Evolutionary conservation across 129 eudicot genomes (phyloP).

Genomic region (Pseudognaphalium luteoalbum): DNA sequence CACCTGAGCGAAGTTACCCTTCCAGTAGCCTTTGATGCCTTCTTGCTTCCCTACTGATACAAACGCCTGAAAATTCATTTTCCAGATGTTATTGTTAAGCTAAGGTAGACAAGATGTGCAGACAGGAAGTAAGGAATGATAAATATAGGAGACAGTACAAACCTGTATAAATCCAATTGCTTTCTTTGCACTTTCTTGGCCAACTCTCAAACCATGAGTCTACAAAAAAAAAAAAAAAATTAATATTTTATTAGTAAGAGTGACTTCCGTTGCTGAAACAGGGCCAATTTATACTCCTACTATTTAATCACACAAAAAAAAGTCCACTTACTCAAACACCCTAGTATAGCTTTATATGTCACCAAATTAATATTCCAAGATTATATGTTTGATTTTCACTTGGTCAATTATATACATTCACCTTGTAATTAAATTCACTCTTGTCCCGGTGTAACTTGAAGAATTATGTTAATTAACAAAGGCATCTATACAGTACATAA

Average conservation of each 20-base stretch:
- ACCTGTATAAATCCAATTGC: conserved; percentile 86
- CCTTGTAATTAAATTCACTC: background rate
- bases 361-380: background rate
- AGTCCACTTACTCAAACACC: background rate
- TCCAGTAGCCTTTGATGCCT: conserved; percentile 94
- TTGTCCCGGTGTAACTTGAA: background rate
- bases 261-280: no score
- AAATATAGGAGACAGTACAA: background rate
- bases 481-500: background rate
- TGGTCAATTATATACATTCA: background rate
- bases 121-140: background rate
- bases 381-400: background rate
- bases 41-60: conserved; percentile 73
- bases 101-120: background rate
- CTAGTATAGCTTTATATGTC: no score
- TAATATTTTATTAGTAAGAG: no score
- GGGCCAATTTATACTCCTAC: no score
- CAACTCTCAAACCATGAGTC: conserved; percentile 93
- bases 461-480: background rate
- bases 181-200: conserved; percentile 72
- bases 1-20: conserved; percentile 98
- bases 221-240: conserved; percentile 33
- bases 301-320: background rate
- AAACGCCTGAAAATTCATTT: conserved; percentile 56
- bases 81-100: background rate